These are phyloP conservation scores for Phoma sp. DNA, from an alignment of 2,329 filamentous ascomycete species.

Conservation along the genomic window DNA sequence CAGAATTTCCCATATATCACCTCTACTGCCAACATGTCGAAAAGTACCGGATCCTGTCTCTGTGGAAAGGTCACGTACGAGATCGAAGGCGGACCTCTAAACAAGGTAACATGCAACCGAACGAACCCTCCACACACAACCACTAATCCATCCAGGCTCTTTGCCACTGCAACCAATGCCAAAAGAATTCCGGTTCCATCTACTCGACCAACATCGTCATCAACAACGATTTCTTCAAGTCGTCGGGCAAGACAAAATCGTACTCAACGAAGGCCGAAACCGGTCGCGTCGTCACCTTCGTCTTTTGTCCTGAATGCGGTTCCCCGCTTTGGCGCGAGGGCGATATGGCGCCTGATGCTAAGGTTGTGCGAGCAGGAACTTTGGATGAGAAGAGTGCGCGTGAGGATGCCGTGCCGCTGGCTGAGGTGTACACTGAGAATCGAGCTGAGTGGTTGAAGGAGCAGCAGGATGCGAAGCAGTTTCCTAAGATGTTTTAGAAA, in stretches of 20 bases:
- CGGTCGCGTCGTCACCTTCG: constrained; percentile 14
- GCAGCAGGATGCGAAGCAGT: constrained; percentile 14
- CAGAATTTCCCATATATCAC: background rate
- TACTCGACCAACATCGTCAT: constrained; percentile 13
- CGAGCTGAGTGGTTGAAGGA: constrained; percentile 13
- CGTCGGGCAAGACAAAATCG: constrained; percentile 8
- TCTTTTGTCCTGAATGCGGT: constrained; percentile 13
- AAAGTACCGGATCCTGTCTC: constrained; percentile 13
- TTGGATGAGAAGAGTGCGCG: constrained; percentile 10
- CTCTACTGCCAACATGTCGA: constrained; percentile 2
- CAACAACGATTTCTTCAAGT: constrained; percentile 15
- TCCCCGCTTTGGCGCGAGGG: constrained; percentile 15
- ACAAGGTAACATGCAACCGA: background rate
- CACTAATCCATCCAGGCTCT: constrained; percentile 5
- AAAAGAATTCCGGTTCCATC: constrained; percentile 8
- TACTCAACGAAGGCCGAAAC: constrained; percentile 15
- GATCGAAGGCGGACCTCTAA: constrained; percentile 9
- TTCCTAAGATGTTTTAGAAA: constrained; percentile 11
- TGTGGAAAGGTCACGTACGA: constrained; percentile 16
- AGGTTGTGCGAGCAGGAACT: constrained; percentile 9
- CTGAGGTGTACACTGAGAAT: constrained; percentile 14
- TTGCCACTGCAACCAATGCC: constrained; percentile 17
- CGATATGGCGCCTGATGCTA: constrained; percentile 12
- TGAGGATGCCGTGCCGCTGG: constrained; percentile 7
- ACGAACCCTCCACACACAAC: background rate